These are phyloP conservation scores for Solanum commersonii DNA, from an alignment of 257 asterid genomes.

Conservation along the genomic window DNA sequence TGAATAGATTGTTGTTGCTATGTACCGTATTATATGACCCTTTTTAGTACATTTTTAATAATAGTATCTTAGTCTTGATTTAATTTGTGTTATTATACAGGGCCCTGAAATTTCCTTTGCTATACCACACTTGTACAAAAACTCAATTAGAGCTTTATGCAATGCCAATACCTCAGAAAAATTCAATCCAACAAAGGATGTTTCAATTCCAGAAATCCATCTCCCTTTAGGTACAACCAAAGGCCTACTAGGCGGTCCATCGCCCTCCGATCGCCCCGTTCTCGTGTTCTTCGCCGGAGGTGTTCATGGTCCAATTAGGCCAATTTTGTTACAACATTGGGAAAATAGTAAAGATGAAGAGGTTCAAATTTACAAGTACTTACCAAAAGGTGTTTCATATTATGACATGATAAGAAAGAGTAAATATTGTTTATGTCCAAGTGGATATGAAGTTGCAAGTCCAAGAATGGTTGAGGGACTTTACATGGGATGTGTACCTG, in stretches of 20 bases:
- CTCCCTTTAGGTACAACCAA: conserved; percentile 31
- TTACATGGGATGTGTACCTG: conserved; percentile 73
- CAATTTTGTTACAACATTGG: conserved; percentile 66
- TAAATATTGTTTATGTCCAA: conserved; percentile 74
- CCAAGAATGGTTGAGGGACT: conserved; percentile 88
- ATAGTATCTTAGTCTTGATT: background rate
- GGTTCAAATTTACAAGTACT: conserved; percentile 45
- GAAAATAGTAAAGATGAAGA: conserved; percentile 51
- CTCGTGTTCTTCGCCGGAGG: conserved; percentile 71
- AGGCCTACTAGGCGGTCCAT: conserved; percentile 44
- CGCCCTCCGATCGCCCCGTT: conserved; percentile 32
- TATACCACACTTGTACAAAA: conserved; percentile 31
- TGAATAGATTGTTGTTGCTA: background rate
- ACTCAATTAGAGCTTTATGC: conserved; percentile 54
- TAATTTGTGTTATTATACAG: conserved; percentile 5
- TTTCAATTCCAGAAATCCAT: conserved; percentile 53
- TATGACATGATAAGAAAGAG: conserved; percentile 62
- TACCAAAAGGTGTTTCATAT: conserved; percentile 53
- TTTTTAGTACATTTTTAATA: background rate
- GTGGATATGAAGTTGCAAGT: conserved; percentile 90
- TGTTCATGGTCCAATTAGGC: conserved; percentile 81
- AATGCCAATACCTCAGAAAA: conserved; percentile 59
- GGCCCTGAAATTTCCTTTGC: conserved; percentile 59
- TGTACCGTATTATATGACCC: background rate
- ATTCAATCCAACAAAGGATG: conserved; percentile 46